Base-by-base conservation (phyloP, 148 eudicot genomes). In the Camellia lanceoleosa region DNA sequence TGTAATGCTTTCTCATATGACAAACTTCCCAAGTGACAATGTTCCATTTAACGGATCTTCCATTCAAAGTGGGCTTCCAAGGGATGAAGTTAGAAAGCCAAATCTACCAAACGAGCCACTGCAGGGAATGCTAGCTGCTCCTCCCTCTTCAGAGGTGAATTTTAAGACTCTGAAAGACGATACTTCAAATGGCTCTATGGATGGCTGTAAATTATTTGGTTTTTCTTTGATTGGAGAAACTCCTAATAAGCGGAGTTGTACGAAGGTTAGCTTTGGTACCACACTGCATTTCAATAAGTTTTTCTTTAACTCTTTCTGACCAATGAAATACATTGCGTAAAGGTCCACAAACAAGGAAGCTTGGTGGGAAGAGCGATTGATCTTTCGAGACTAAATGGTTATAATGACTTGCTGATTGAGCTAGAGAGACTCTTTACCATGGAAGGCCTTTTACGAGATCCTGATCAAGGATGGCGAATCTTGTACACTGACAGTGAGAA, bases 281-380 rank as follows among this genome's bases (percentile, higher is more conserved):
- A n/a, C 58, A 56, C 59, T 68, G 55, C 11, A 11, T 67, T 10
- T 75, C 15, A 8, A 47, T 19, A 13, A 51, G 64, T 38, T 49
- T 78, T 82, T 51, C 10, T 67, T 67, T 58, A 55, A 44, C 58
- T 70, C 41, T 41, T 38, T 41, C 38, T 66, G 15, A 43, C 49
- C 2, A 42, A 74, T 49, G 5, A 49, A 49, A 49, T 49, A 74
- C 7, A n/a, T 49, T 66, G 74, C 19, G 46, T 82, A 71, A 85
- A 93, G 98, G 98, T 94, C 74, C 95, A 94, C 87, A 94, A 94
- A 83, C 97, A 94, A 91, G 97, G 98, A 60, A 94, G 86, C 86
- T 80, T 89, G 87, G 98, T 94, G 43, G 97, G 93, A 78, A 90
- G 98, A 79, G 98, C 94, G 66, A 83, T 94, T 59, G 95, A 94